Percentiles rank a stretch among this genome's conserved stretches.
Conservation (phyloP, 805 yeast genomes). For the Starmera caribaea region DNA sequence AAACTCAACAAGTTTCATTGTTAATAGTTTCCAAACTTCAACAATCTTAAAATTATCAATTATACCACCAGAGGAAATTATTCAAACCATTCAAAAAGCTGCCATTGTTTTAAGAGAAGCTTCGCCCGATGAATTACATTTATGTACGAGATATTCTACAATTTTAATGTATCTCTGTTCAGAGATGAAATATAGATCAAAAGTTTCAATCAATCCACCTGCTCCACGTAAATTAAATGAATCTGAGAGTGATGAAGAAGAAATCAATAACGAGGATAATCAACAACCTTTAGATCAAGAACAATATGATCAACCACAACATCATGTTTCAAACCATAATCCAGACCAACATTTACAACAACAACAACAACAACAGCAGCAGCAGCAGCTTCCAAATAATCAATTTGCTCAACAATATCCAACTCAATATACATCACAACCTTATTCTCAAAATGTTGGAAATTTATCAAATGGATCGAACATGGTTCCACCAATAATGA, state of each 20-base stretch:
- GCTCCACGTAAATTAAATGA: slow-evolving; percentile 14
- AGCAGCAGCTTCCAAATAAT: background rate
- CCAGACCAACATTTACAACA: background rate
- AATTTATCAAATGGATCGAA: too few relatives aligned
- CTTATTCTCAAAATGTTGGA: background rate
- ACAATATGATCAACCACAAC: background rate
- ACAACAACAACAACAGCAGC: slow-evolving; percentile 1
- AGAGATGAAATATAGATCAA: slow-evolving; percentile 50
- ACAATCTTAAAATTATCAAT: slow-evolving; percentile 46
- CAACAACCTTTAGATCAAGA: too few relatives aligned
- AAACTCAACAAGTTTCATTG: slow-evolving; percentile 8
- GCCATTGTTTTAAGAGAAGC: slow-evolving; percentile 72
- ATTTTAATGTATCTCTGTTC: slow-evolving; percentile 68
- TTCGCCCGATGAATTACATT: slow-evolving; percentile 82
- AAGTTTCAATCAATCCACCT: slow-evolving; percentile 18
- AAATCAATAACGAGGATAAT: slow-evolving; percentile 1
- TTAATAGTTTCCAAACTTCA: slow-evolving; percentile 28
- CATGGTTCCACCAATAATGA: slow-evolving; percentile 1
- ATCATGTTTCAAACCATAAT: background rate
- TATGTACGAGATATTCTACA: slow-evolving; percentile 71
- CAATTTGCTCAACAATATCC: slow-evolving; percentile 3
- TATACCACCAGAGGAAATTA: slow-evolving; percentile 62
- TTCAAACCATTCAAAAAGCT: slow-evolving; percentile 56
- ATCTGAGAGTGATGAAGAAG: slow-evolving; percentile 14
- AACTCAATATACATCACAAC: slow-evolving; percentile 1